Percentiles rank a stretch among this genome's conserved stretches.
Evolutionary conservation across 1,284 basidiomycete species (phyloP).

Genomic region (Anthracocystis setariae): DNA sequence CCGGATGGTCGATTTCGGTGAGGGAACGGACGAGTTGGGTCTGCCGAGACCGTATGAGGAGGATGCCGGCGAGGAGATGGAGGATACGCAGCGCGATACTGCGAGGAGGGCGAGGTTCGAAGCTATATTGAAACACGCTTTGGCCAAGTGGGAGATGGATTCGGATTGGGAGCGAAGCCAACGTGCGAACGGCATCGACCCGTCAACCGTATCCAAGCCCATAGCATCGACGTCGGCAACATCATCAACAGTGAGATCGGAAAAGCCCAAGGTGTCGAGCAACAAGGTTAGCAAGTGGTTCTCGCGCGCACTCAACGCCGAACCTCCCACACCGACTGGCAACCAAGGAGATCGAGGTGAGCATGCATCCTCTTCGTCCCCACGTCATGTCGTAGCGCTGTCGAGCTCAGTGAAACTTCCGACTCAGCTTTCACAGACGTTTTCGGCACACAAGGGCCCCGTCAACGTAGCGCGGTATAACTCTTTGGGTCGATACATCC

Average conservation of each 20-base stretch:
- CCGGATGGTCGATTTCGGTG: slow-evolving; percentile 48
- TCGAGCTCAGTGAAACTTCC: slow-evolving; percentile 41
- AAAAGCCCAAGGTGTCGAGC: not conserved
- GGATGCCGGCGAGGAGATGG: slow-evolving; percentile 7
- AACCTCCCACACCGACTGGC: too few species aligned
- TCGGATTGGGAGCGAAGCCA: slow-evolving; percentile 50
- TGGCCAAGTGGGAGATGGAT: slow-evolving; percentile 55
- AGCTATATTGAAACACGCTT: slow-evolving; percentile 41
- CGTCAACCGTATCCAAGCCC: slow-evolving; percentile 12
- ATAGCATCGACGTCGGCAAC: not conserved
- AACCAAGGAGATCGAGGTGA: slow-evolving; percentile 17
- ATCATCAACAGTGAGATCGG: not conserved
- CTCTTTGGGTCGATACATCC: slow-evolving; percentile 79
- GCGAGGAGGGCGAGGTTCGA: slow-evolving; percentile 40
- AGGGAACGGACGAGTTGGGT: slow-evolving; percentile 18
- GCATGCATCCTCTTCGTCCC: not conserved
- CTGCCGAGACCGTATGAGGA: slow-evolving; percentile 17
- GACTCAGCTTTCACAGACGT: slow-evolving; percentile 19
- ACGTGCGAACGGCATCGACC: slow-evolving; percentile 33
- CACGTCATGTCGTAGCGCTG: slow-evolving; percentile 32
- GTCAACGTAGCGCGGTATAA: slow-evolving; percentile 66
- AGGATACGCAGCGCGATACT: slow-evolving; percentile 31
- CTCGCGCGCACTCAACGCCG: slow-evolving; percentile 20
- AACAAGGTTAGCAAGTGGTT: slow-evolving; percentile 24
- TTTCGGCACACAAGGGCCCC: slow-evolving; percentile 63